Evolutionary conservation across 2,329 filamentous ascomycete species (phyloP).

Genomic region (Pseudopyricularia javanii): DNA sequence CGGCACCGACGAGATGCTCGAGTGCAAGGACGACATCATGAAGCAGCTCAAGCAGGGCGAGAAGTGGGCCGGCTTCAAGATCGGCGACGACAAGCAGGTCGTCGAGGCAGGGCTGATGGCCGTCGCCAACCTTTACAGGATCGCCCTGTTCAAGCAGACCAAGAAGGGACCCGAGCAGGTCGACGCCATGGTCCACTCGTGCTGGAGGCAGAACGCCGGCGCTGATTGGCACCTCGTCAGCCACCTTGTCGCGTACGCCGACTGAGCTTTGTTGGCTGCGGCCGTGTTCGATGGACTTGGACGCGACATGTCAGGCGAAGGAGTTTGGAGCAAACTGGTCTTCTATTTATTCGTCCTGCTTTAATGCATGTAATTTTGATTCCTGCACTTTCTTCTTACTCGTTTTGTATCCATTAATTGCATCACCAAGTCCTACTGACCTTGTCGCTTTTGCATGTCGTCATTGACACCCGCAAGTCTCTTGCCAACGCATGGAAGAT

Average conservation of each 20-base stretch:
- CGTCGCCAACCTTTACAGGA: constrained; percentile 19
- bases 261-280: background rate
- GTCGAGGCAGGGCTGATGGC: constrained; percentile 25
- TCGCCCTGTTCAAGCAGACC: constrained; percentile 14
- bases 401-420: too few relatives aligned
- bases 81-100: constrained; percentile 19
- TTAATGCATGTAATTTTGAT: too few relatives aligned
- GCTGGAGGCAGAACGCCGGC: constrained; percentile 21
- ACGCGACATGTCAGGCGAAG: background rate
- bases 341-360: too few relatives aligned
- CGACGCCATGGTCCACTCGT: constrained; percentile 14
- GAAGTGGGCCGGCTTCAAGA: constrained; percentile 16
- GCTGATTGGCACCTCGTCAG: constrained; percentile 17
- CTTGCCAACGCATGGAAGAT: too few relatives aligned
- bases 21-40: constrained; percentile 16
- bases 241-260: constrained; percentile 3
- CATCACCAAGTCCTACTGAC: too few relatives aligned
- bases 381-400: too few relatives aligned
- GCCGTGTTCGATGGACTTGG: too few relatives aligned
- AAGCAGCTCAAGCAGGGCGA: constrained; percentile 15
- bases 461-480: too few relatives aligned
- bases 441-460: too few relatives aligned
- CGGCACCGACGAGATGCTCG: constrained; percentile 11
- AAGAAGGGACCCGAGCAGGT: constrained; percentile 14
- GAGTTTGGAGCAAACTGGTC: background rate